phyloP scores from a whole-genome alignment of 176 grass and related monocot genomes.

The Ensete ventricosum region DNA sequence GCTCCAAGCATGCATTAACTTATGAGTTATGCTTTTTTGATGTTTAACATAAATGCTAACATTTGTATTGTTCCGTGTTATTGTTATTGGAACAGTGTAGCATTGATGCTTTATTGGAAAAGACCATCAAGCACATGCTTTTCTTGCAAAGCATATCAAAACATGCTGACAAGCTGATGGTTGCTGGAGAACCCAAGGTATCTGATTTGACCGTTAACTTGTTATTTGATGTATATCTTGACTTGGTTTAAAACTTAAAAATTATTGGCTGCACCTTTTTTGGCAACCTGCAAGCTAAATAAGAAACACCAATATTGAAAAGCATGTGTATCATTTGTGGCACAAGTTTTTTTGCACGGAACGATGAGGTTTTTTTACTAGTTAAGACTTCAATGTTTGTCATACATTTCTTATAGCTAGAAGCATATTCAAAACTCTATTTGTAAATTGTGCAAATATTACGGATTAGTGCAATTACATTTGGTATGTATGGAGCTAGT shows the following conservation, averaged over 20 bases:
- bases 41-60: not conserved
- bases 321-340: not conserved
- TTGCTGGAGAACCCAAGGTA: slow-evolving; percentile 60
- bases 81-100: slow-evolving; percentile 46
- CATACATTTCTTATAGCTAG: too few species aligned
- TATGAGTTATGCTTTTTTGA: not conserved
- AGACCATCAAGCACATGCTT: slow-evolving; percentile 84
- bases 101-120: slow-evolving; percentile 76
- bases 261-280: too few species aligned
- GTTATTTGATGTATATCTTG: not conserved
- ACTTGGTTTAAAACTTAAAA: not conserved
- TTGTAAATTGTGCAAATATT: too few species aligned
- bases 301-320: not conserved
- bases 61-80: slow-evolving; percentile 11
- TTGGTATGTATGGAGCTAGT: too few species aligned
- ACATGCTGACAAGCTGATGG: slow-evolving; percentile 64
- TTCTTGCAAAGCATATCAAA: slow-evolving; percentile 76
- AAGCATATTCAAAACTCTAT: too few species aligned
- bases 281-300: not conserved
- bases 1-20: not conserved
- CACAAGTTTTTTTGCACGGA: not conserved
- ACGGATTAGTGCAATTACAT: too few species aligned
- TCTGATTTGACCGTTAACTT: not conserved
- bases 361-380: too few species aligned
- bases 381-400: too few species aligned